phyloP scores from a whole-genome alignment of 768 basidiomycete species.

The Boletus pseudopeckii region DNA sequence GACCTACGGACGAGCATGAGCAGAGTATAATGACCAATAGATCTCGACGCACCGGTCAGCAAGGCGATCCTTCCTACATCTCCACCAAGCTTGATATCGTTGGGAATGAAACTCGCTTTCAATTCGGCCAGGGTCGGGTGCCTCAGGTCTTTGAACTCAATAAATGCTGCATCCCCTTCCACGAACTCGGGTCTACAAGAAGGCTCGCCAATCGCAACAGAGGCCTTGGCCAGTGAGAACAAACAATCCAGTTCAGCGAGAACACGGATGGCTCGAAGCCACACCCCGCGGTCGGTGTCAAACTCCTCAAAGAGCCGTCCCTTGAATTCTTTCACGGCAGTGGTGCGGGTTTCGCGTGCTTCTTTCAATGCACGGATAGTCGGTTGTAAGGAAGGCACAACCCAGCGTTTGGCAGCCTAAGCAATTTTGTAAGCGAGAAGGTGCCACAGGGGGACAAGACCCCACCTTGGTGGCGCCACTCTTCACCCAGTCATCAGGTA shows the following conservation, averaged over 20 bases:
- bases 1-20: slow-evolving; percentile 43
- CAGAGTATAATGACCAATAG: not conserved
- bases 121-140: slow-evolving; percentile 79
- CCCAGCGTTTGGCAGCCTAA: slow-evolving; percentile 73
- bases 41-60: slow-evolving; percentile 64
- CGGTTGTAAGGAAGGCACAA: slow-evolving; percentile 65
- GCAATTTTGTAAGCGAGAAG: not conserved
- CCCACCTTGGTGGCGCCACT: slow-evolving; percentile 73
- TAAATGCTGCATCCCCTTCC: slow-evolving; percentile 70
- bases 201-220: slow-evolving; percentile 87
- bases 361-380: slow-evolving; percentile 86
- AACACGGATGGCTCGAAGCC: slow-evolving; percentile 80
- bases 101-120: slow-evolving; percentile 85
- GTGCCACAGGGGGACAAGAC: not conserved
- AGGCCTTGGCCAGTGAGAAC: slow-evolving; percentile 86
- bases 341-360: slow-evolving; percentile 82
- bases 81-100: slow-evolving; percentile 83
- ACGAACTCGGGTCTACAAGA: slow-evolving; percentile 89
- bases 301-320: slow-evolving; percentile 76
- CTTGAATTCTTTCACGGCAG: slow-evolving; percentile 81
- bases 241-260: slow-evolving; percentile 97
- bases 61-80: slow-evolving; percentile 72
- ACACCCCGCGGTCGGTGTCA: slow-evolving; percentile 72
- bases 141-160: slow-evolving; percentile 86
- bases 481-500: slow-evolving; percentile 87